Conservation (phyloP, 805 yeast species). For the Spathaspora boniae region DNA sequence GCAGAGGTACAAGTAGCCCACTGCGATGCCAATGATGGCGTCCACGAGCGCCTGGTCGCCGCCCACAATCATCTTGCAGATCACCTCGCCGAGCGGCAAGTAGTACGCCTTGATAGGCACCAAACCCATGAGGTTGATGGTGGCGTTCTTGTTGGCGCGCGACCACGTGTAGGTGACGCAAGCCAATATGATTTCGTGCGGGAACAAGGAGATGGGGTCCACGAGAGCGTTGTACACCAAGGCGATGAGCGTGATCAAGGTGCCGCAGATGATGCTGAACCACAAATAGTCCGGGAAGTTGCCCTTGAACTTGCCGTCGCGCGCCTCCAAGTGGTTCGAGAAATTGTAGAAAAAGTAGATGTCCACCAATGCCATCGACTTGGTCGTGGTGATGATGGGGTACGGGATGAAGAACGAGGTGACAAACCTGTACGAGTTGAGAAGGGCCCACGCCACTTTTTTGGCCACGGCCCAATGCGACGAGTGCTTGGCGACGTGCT, state of each 20-base stretch:
- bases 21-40: slow-evolving; percentile 47
- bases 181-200: slow-evolving; percentile 43
- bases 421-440: slow-evolving; percentile 44
- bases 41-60: slow-evolving; percentile 41
- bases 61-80: slow-evolving; percentile 33
- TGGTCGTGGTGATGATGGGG: slow-evolving; percentile 22
- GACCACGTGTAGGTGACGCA: slow-evolving; percentile 65
- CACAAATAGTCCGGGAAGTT: slow-evolving; percentile 55
- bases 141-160: slow-evolving; percentile 49
- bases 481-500: not conserved
- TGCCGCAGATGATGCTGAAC: slow-evolving; percentile 49
- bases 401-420: slow-evolving; percentile 49
- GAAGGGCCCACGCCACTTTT: slow-evolving; percentile 14
- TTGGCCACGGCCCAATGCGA: slow-evolving; percentile 3
- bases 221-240: slow-evolving; percentile 23
- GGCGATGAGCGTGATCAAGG: slow-evolving; percentile 39
- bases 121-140: slow-evolving; percentile 50
- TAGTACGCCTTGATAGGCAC: slow-evolving; percentile 56
- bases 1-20: slow-evolving; percentile 61
- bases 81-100: slow-evolving; percentile 42
- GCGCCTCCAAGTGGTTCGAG: slow-evolving; percentile 52
- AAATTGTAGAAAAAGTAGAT: slow-evolving; percentile 56
- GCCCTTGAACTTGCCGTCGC: slow-evolving; percentile 41
- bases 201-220: slow-evolving; percentile 14
- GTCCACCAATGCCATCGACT: slow-evolving; percentile 37